Conservation (phyloP, 495 filamentous ascomycete genomes). For the Penicillium flavigenum region DNA sequence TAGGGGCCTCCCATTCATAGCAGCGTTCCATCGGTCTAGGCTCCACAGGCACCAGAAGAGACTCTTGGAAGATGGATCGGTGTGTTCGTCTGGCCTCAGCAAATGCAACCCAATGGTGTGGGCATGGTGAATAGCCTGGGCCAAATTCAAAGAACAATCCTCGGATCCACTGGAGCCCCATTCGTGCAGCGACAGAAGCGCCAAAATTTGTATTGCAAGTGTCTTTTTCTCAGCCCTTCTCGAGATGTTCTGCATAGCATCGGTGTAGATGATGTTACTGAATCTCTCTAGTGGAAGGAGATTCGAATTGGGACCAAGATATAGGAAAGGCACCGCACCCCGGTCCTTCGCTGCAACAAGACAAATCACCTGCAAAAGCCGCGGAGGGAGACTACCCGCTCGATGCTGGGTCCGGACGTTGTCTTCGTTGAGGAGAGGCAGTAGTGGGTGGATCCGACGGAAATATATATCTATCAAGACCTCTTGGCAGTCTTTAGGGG, state of each 20-base stretch:
- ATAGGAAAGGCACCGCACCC: constrained; percentile 25
- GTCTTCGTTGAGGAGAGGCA: constrained; percentile 33
- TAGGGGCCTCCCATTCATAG: constrained; percentile 58
- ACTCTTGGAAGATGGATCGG: constrained; percentile 33
- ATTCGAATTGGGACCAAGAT: constrained; percentile 15
- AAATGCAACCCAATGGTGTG: constrained; percentile 62
- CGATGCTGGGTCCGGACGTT: constrained; percentile 18
- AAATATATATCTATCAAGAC: constrained; percentile 28
- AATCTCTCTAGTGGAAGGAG: constrained; percentile 27
- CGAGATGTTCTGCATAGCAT: constrained; percentile 28
- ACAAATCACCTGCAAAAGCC: constrained; percentile 32
- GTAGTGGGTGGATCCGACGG: constrained; percentile 24
- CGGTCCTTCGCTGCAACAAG: constrained; percentile 40
- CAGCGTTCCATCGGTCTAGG: constrained; percentile 57
- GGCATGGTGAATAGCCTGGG: constrained; percentile 50
- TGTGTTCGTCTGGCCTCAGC: constrained; percentile 17
- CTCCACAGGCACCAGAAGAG: constrained; percentile 65
- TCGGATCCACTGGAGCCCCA: constrained; percentile 36
- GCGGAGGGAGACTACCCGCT: constrained; percentile 17
- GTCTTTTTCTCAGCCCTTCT: constrained; percentile 23
- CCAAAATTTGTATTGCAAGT: constrained; percentile 35
- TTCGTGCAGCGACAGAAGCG: constrained; percentile 36
- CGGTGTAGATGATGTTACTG: constrained; percentile 21
- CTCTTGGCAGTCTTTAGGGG: constrained; percentile 21
- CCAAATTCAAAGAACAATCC: constrained; percentile 32